A percentile compares a stretch with the other conserved stretches of the same genome.
Conservation (phyloP, 2,329 filamentous ascomycete species). For the Aspergillus sp. region DNA sequence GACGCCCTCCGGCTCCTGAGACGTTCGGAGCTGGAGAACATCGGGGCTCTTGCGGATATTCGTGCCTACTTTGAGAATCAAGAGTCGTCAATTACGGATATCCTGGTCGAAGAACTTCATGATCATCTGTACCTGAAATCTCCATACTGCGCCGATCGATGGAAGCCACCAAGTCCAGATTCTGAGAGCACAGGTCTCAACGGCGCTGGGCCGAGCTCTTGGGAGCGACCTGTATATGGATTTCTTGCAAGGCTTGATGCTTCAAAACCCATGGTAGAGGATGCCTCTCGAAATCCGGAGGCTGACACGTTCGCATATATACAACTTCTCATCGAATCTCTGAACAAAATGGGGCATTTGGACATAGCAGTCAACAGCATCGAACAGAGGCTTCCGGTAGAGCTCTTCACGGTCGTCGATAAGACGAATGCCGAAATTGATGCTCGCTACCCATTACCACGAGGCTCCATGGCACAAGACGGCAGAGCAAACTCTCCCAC, state of each 20-base stretch:
- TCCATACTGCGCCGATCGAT: constrained; percentile 93
- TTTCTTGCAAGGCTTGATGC: constrained; percentile 64
- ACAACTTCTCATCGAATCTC: constrained; percentile 79
- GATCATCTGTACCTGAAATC: constrained; percentile 98
- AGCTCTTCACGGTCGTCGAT: constrained; percentile 90
- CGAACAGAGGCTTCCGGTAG: constrained; percentile 89
- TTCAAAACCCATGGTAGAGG: constrained; percentile 70
- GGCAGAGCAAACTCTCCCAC: constrained; percentile 62
- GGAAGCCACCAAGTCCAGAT: constrained; percentile 71
- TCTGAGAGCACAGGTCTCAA: constrained; percentile 35
- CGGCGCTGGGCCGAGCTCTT: constrained; percentile 42
- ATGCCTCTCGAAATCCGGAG: constrained; percentile 90
- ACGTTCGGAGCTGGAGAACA: constrained; percentile 86
- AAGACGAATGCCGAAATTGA: constrained; percentile 95
- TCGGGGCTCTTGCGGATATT: constrained; percentile 85
- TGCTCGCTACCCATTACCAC: constrained; percentile 82
- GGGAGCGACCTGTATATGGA: constrained; percentile 60
- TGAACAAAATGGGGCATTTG: constrained; percentile 86
- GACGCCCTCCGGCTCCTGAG: constrained; percentile 82
- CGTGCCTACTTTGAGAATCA: constrained; percentile 90
- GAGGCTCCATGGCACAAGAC: constrained; percentile 52
- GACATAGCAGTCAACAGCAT: constrained; percentile 87
- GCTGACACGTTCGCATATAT: constrained; percentile 95
- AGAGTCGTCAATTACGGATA: constrained; percentile 88
- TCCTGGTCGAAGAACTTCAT: constrained; percentile 94